A percentile compares a stretch with the other conserved stretches of the same genome.
These are phyloP conservation scores for Entomortierella chlamydospora DNA, from an alignment of 192 early-diverging fungal species.

Conservation along the genomic window DNA sequence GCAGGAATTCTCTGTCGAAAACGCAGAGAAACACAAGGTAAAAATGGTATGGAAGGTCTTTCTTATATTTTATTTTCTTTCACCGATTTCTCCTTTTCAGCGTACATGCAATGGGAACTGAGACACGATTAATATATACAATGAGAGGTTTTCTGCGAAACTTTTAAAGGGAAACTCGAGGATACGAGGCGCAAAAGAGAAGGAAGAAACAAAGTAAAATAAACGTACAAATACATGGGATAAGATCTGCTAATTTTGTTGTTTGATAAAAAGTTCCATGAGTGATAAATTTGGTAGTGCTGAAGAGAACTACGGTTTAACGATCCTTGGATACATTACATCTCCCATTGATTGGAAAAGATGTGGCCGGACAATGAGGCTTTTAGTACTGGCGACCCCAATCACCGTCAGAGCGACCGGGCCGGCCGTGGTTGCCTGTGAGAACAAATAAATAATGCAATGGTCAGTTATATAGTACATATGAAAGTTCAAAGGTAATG, in stretches of 20 bases:
- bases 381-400: slow-evolving; percentile 31
- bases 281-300: no score
- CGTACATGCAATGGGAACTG: slow-evolving; percentile 1
- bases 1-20: background rate
- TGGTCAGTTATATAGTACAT: no score
- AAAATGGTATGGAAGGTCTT: background rate
- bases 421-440: slow-evolving; percentile 19
- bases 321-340: background rate
- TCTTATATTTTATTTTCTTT: slow-evolving; percentile 8
- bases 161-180: slow-evolving; percentile 17
- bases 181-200: slow-evolving; percentile 19
- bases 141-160: slow-evolving; percentile 16
- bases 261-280: slow-evolving; percentile 3
- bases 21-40: no score
- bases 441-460: background rate
- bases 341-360: background rate
- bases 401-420: slow-evolving; percentile 46
- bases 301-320: background rate
- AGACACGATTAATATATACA: slow-evolving; percentile 26
- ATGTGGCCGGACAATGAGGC: background rate
- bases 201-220: slow-evolving; percentile 1
- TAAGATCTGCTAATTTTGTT: slow-evolving; percentile 24
- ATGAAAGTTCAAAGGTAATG: no score
- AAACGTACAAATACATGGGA: slow-evolving; percentile 34
- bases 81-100: slow-evolving; percentile 15